phyloP scores from a whole-genome alignment of 2,329 filamentous ascomycete genomes.

The Colletotrichum gloeosporioides region DNA sequence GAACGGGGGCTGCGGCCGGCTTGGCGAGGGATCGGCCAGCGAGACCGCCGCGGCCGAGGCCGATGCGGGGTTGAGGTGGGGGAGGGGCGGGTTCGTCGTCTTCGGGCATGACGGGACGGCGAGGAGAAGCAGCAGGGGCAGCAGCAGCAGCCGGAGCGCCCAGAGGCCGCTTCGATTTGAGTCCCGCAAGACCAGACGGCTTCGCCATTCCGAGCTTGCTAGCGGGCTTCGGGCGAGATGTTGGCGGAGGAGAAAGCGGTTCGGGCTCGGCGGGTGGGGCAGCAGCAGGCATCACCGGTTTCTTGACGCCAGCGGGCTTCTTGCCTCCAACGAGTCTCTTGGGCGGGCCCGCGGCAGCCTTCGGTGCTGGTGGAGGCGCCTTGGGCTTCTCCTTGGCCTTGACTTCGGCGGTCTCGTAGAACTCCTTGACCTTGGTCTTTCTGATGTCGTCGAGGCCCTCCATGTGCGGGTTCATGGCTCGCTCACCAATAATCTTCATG shows the following conservation, averaged over 20 bases:
- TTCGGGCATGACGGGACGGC: constrained; percentile 59
- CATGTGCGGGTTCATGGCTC: constrained; percentile 90
- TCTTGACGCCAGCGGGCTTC: constrained; percentile 48
- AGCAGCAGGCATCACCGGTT: constrained; percentile 34
- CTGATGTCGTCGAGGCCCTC: constrained; percentile 95
- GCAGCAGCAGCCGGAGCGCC: constrained; percentile 29
- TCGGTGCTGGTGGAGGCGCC: constrained; percentile 68
- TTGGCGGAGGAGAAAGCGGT: constrained; percentile 63
- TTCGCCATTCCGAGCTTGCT: constrained; percentile 64
- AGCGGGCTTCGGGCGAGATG: constrained; percentile 51
- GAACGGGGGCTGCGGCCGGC: constrained; percentile 60
- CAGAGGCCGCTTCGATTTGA: constrained; percentile 65
- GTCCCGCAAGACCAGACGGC: constrained; percentile 54
- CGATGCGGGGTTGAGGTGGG: constrained; percentile 67
- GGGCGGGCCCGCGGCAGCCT: constrained; percentile 43
- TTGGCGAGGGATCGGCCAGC: constrained; percentile 86
- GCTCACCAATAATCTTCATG: constrained; percentile 98
- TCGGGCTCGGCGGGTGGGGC: constrained; percentile 48
- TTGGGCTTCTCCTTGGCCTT: constrained; percentile 76
- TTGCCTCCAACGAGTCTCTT: constrained; percentile 54
- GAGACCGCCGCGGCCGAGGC: constrained; percentile 79
- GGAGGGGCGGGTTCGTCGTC: constrained; percentile 59
- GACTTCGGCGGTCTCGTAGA: constrained; percentile 67
- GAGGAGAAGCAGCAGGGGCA: constrained; percentile 46
- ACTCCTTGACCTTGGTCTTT: constrained; percentile 96